Base-by-base conservation (phyloP, 1,139 yeast genomes). In the Candida freyschussii region DNA sequence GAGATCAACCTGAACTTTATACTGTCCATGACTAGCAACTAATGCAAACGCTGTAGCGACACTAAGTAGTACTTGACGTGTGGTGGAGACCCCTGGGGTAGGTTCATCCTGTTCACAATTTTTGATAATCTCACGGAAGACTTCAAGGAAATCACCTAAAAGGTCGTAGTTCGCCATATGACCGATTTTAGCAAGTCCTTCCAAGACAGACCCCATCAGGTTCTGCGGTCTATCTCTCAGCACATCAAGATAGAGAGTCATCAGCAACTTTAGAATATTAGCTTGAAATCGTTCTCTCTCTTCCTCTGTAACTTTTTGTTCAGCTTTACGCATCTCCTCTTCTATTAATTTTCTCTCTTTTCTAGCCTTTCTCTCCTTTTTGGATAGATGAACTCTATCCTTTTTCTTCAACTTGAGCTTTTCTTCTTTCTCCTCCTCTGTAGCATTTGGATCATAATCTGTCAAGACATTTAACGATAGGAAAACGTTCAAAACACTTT, bases 101-200 rank as follows among this genome's bases (percentile, higher is more conserved):
- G 63, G 57, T 31, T 59, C 59, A 42, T 58, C 69, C 13, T 63
- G 62, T 24, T 67, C 65, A n/a, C 69, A 62, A 20, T 75, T 81
- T 14, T 59, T 51, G 59, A 83, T 74, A 18, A 84, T 70, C 57
- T 91, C 97, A 48, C 93, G 69, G 53, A 91, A 69, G 3, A 87
- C 95, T 56, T 83, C 94, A 30, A 91, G 67, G 57, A 91, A 78
- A 56, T 91, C 98, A 18, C 97, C 97, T 47, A 91, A 71, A 34
- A 91, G 66, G 46, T 91, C 97, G 34, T 91, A 76, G 54, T 91
- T 91, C 22, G 94, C 89, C 78, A 89, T 79, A 52, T 81, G 91
- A 3, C 97, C 95, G 55, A 81, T 87, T 54, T 76, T 77, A 2
- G 96, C 84, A 37, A 91, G 63, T 6, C 97, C 97, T 63, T 91